These are phyloP conservation scores for Nakazawaea ishiwadae DNA, from an alignment of 805 yeast species.

Conservation along the genomic window DNA sequence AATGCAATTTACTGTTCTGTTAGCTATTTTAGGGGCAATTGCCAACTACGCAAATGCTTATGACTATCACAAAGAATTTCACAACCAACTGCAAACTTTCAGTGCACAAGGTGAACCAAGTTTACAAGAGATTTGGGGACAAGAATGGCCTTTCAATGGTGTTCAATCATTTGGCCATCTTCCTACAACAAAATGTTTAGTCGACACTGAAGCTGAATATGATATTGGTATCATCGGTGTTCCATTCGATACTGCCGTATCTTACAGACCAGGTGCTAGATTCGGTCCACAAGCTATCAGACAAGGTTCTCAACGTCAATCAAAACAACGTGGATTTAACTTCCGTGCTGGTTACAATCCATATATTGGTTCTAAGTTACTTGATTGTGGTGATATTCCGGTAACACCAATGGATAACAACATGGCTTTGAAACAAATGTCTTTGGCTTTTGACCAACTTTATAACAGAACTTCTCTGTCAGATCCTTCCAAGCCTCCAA, in stretches of 20 bases:
- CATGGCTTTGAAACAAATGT: slow-evolving; percentile 50
- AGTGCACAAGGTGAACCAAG: slow-evolving; percentile 23
- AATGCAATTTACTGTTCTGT: slow-evolving; percentile 10
- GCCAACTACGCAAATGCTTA: slow-evolving; percentile 3
- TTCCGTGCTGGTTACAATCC: slow-evolving; percentile 49
- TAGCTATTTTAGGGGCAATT: slow-evolving; percentile 10
- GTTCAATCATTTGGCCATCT: slow-evolving; percentile 73
- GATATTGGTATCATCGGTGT: slow-evolving; percentile 76
- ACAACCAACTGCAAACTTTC: slow-evolving; percentile 7
- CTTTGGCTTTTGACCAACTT: slow-evolving; percentile 51
- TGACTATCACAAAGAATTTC: slow-evolving; percentile 5
- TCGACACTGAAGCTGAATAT: slow-evolving; percentile 39
- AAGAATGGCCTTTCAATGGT: slow-evolving; percentile 68
- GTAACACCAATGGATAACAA: slow-evolving; percentile 55
- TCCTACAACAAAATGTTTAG: slow-evolving; percentile 53
- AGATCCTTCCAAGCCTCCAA: slow-evolving; percentile 40
- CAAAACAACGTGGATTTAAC: slow-evolving; percentile 64
- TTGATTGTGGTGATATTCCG: slow-evolving; percentile 58
- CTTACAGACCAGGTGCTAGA: slow-evolving; percentile 77
- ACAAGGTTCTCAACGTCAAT: slow-evolving; percentile 67
- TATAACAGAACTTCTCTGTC: slow-evolving; percentile 27
- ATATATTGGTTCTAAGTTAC: slow-evolving; percentile 40
- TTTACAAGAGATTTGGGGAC: slow-evolving; percentile 65
- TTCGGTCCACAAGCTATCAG: slow-evolving; percentile 77
- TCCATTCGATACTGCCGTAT: slow-evolving; percentile 80